Evolutionary conservation across 257 asterid genomes (phyloP).

Genomic region (Scutellaria galericulata): DNA sequence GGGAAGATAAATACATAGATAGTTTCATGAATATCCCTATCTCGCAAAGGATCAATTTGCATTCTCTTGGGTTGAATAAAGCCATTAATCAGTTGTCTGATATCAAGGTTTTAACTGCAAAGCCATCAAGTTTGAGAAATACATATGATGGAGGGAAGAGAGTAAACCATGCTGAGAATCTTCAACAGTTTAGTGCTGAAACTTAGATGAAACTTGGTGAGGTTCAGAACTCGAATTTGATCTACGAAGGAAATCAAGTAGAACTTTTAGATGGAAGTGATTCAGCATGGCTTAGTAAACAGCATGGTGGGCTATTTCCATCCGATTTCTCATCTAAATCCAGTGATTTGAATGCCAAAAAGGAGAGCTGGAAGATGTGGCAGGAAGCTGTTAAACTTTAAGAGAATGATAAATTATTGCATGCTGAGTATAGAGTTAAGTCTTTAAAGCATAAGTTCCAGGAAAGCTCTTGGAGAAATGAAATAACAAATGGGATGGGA

Average conservation of each 20-base stretch:
- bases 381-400: constrained; percentile 58
- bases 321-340: constrained; percentile 52
- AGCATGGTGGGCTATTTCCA: constrained; percentile 50
- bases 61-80: constrained; percentile 67
- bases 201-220: constrained; percentile 60
- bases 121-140: constrained; percentile 61
- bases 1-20: constrained; percentile 55
- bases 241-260: constrained; percentile 59
- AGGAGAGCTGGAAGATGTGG: constrained; percentile 63
- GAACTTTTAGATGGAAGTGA: constrained; percentile 60
- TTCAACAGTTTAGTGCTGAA: constrained; percentile 57
- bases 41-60: constrained; percentile 50
- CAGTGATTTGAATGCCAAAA: constrained; percentile 54
- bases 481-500: constrained; percentile 51
- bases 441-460: constrained; percentile 54
- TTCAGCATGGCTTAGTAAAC: constrained; percentile 57
- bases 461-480: constrained; percentile 46
- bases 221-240: constrained; percentile 60
- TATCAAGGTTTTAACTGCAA: constrained; percentile 58
- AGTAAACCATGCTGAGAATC: constrained; percentile 50
- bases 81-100: constrained; percentile 80
- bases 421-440: constrained; percentile 52
- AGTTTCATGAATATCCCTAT: constrained; percentile 51
- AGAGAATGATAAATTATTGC: constrained; percentile 53
- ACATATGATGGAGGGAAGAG: constrained; percentile 58